These are phyloP conservation scores for Syzygium jambos DNA, from an alignment of 345 rosid species.

Conservation along the genomic window DNA sequence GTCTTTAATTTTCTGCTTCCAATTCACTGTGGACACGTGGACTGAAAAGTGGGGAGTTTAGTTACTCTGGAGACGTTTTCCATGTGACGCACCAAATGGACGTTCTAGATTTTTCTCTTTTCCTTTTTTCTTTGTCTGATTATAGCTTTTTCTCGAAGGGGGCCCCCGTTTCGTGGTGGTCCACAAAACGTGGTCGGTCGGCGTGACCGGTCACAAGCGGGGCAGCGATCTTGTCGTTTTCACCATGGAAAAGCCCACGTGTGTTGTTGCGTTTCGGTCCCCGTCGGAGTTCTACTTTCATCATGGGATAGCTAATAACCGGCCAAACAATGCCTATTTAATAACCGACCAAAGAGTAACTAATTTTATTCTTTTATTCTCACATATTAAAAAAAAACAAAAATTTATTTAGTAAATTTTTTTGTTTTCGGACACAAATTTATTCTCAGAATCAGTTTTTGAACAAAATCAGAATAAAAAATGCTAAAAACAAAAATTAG, in stretches of 20 bases:
- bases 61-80: neutral
- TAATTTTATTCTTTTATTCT: too few relatives aligned
- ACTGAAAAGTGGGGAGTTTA: neutral
- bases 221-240: neutral
- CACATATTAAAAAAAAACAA: too few relatives aligned
- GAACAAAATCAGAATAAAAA: too few relatives aligned
- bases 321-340: too few relatives aligned
- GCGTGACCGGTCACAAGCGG: neutral
- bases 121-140: too few relatives aligned
- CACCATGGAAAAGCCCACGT: neutral
- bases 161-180: neutral
- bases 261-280: neutral
- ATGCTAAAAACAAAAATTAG: too few relatives aligned
- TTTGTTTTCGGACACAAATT: too few relatives aligned
- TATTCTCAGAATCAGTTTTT: too few relatives aligned
- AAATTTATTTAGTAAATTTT: too few relatives aligned
- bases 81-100: neutral
- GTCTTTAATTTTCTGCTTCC: neutral
- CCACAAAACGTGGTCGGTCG: neutral
- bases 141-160: neutral
- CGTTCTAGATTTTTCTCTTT: neutral
- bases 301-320: neutral
- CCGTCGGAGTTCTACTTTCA: neutral
- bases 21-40: neutral
- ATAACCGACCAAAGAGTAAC: rapidly evolving